phyloP scores from a whole-genome alignment of 345 rosid genomes.

The Brassica rapa region DNA sequence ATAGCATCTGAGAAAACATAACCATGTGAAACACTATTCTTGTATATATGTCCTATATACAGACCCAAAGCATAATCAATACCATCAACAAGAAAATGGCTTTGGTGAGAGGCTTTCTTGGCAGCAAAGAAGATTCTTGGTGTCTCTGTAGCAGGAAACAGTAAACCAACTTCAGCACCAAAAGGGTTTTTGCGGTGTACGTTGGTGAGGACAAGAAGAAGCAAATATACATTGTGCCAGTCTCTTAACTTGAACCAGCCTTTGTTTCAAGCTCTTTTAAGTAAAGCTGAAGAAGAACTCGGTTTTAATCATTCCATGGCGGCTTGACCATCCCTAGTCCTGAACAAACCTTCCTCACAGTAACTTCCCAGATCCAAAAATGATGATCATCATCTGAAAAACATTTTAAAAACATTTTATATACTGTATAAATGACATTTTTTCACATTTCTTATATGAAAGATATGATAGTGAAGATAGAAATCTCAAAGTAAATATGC shows the following conservation, averaged over 20 bases:
- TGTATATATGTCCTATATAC: background rate
- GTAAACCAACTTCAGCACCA: slow-evolving; percentile 26
- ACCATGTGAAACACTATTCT: slow-evolving; percentile 26
- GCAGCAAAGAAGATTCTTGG: slow-evolving; percentile 35
- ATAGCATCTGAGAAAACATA: slow-evolving; percentile 10
- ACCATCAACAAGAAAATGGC: slow-evolving; percentile 20
- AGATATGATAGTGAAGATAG: background rate
- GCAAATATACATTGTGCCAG: slow-evolving; percentile 51
- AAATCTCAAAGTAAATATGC: background rate
- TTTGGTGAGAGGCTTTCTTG: slow-evolving; percentile 18
- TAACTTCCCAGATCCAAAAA: slow-evolving; percentile 40
- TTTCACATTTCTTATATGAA: background rate
- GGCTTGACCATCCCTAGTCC: slow-evolving; percentile 55
- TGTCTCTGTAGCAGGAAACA: slow-evolving; percentile 34
- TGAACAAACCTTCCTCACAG: slow-evolving; percentile 42
- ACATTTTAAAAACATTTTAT: background rate
- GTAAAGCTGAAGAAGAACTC: slow-evolving; percentile 51
- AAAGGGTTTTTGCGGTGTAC: slow-evolving; percentile 52
- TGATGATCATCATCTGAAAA: slow-evolving; percentile 23
- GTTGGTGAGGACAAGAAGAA: slow-evolving; percentile 29
- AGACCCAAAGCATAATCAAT: background rate
- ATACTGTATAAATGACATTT: background rate
- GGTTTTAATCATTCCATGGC: slow-evolving; percentile 50
- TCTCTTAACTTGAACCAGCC: slow-evolving; percentile 46
- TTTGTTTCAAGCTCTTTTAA: slow-evolving; percentile 47